Evolutionary conservation across 805 yeast genomes (phyloP).

Genomic region (Saccharomyces jurei): DNA sequence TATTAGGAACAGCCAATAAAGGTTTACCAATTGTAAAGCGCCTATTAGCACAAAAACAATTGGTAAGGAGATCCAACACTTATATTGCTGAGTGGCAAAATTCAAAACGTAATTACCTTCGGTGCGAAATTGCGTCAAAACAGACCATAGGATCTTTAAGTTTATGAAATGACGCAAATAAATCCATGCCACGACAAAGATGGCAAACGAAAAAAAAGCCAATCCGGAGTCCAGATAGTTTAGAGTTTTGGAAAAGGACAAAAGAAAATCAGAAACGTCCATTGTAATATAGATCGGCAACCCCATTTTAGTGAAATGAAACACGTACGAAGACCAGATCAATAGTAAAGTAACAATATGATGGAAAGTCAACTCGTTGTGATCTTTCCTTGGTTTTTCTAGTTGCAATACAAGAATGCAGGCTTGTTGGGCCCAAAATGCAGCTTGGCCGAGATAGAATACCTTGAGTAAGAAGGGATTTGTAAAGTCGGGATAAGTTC

Average conservation of each 20-base stretch:
- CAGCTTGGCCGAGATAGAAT: conserved; percentile 80
- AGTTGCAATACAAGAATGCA: conserved; percentile 66
- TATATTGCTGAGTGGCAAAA: conserved; percentile 81
- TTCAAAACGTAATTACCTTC: conserved; percentile 71
- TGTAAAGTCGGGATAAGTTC: conserved; percentile 65
- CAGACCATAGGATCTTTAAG: conserved; percentile 66
- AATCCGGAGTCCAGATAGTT: conserved; percentile 61
- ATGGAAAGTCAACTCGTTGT: conserved; percentile 76
- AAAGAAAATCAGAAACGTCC: conserved; percentile 84
- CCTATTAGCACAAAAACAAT: conserved; percentile 68
- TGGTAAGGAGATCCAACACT: conserved; percentile 85
- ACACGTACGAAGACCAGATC: conserved; percentile 73
- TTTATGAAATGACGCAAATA: conserved; percentile 79
- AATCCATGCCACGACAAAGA: conserved; percentile 64
- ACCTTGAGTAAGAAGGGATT: conserved; percentile 60
- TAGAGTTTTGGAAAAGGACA: conserved; percentile 68
- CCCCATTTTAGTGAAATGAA: conserved; percentile 95
- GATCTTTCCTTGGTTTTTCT: conserved; percentile 88
- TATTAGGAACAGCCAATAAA: conserved; percentile 77
- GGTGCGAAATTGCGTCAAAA: conserved; percentile 69
- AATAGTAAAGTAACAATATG: conserved; percentile 81
- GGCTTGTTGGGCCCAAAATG: conserved; percentile 91
- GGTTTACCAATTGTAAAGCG: conserved; percentile 71
- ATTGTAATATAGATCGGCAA: conserved; percentile 79
- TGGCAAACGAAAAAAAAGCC: conserved; percentile 19